These are phyloP conservation scores for Penicillium janthinellum DNA, from an alignment of 2,329 filamentous ascomycete genomes.

Conservation along the genomic window DNA sequence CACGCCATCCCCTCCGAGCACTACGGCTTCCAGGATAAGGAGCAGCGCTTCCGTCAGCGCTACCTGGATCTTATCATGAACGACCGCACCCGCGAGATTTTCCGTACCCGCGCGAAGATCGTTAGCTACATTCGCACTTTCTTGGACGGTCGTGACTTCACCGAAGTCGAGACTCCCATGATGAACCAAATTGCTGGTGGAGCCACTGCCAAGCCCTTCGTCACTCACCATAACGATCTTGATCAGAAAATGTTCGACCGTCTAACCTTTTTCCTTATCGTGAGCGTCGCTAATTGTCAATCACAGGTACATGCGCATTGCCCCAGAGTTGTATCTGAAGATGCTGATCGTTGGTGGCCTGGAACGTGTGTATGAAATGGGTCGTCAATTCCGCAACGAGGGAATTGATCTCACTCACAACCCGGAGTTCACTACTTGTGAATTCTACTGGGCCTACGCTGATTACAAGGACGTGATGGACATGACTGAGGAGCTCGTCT, in stretches of 20 bases:
- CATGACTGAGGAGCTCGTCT: conserved; percentile 90
- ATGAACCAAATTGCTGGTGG: conserved; percentile 95
- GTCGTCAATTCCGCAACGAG: conserved; percentile 94
- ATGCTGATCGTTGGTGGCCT: conserved; percentile 92
- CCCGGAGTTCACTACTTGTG: conserved; percentile 95
- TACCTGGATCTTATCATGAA: conserved; percentile 99
- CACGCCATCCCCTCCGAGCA: conserved; percentile 83
- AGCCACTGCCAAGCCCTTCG: conserved; percentile 91
- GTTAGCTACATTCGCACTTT: conserved; percentile 84
- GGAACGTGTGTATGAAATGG: conserved; percentile 93
- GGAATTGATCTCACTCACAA: conserved; percentile 92
- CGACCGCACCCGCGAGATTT: conserved; percentile 77
- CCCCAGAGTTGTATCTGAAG: conserved; percentile 96
- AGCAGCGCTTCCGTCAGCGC: conserved; percentile 88
- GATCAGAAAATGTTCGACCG: conserved; percentile 59
- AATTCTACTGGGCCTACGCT: conserved; percentile 94
- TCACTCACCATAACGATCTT: conserved; percentile 93
- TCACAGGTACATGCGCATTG: conserved; percentile 90
- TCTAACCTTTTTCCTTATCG: no score
- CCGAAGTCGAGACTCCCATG: conserved; percentile 96
- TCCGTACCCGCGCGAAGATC: conserved; percentile 84
- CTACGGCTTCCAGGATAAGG: conserved; percentile 93
- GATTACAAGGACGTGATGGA: conserved; percentile 91
- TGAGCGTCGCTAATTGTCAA: background rate
- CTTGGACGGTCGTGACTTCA: conserved; percentile 84